Conservation (phyloP, 768 basidiomycete genomes). For the Cystofilobasidium capitatum region DNA sequence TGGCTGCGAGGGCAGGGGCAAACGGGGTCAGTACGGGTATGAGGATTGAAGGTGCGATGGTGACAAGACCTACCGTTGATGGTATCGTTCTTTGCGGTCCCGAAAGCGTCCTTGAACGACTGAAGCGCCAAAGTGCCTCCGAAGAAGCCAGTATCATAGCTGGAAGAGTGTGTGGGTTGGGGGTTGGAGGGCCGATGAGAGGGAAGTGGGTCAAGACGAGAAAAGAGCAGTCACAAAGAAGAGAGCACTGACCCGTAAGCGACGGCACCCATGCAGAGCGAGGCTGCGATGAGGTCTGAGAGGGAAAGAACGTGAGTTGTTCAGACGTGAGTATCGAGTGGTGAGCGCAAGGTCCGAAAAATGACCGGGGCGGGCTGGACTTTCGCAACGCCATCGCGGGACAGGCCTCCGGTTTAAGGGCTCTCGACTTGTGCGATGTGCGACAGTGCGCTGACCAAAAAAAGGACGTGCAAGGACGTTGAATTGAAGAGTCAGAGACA, state of each 20-base stretch:
- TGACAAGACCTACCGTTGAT: constrained; percentile 34
- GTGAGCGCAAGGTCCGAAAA: neutral
- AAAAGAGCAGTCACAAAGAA: neutral
- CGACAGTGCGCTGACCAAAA: no score
- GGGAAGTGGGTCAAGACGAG: neutral
- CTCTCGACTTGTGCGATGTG: no score
- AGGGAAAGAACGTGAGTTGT: neutral
- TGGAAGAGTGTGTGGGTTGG: neutral
- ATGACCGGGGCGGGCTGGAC: no score
- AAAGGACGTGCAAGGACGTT: no score
- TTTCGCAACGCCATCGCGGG: no score
- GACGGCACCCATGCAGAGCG: constrained; percentile 17
- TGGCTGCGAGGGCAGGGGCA: constrained; percentile 38
- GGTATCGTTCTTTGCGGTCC: constrained; percentile 33
- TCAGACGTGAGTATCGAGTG: neutral
- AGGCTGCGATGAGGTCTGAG: neutral
- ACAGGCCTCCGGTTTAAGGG: no score
- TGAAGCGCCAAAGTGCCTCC: constrained; percentile 44
- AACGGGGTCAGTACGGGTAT: no score
- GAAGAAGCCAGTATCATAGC: constrained; percentile 47
- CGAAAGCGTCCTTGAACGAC: constrained; percentile 47
- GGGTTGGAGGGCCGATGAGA: neutral
- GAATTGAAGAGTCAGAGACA: no score
- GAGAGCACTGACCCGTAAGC: constrained; percentile 15
- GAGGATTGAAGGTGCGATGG: no score